phyloP scores from a whole-genome alignment of 2,329 filamentous ascomycete genomes.

The Fusarium verticillioides region DNA sequence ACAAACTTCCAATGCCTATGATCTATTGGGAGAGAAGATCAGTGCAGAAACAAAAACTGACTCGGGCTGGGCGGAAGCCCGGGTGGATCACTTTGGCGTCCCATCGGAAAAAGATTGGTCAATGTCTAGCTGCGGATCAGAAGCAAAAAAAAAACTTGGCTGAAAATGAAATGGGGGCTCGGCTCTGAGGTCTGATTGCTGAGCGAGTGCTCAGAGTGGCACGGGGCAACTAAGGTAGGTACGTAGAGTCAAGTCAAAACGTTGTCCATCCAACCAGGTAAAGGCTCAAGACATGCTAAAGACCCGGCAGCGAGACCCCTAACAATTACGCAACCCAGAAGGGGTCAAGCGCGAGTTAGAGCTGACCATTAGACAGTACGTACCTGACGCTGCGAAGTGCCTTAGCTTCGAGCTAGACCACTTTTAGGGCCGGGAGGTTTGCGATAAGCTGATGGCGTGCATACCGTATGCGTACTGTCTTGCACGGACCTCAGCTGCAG shows the following conservation, averaged over 20 bases:
- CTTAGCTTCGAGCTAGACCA: conserved; percentile 38
- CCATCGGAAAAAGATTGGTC: conserved; percentile 18
- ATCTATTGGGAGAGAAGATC: background rate
- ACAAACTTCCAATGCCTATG: conserved; percentile 15
- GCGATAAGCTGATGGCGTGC: conserved; percentile 47
- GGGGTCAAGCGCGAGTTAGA: conserved; percentile 32
- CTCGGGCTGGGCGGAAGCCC: conserved; percentile 30
- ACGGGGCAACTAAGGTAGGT: conserved; percentile 31
- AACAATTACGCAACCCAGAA: conserved; percentile 39
- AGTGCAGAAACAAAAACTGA: conserved; percentile 24
- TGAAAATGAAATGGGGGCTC: conserved; percentile 15
- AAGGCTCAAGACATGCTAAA: conserved; percentile 21
- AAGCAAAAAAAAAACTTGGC: conserved; percentile 24
- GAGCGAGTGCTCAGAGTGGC: conserved; percentile 4
- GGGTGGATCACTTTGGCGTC: conserved; percentile 19
- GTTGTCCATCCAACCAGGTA: conserved; percentile 45
- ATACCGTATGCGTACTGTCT: conserved; percentile 32
- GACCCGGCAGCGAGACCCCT: conserved; percentile 34
- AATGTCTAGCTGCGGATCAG: conserved; percentile 25
- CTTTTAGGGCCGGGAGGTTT: conserved; percentile 42
- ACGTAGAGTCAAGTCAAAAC: conserved; percentile 13
- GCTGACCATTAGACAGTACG: conserved; percentile 30
- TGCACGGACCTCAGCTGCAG: conserved; percentile 26
- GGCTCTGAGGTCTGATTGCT: conserved; percentile 18
- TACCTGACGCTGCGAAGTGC: conserved; percentile 26